These are phyloP conservation scores for Cydonia oblonga DNA, from an alignment of 331 rosid species.

Conservation along the genomic window DNA sequence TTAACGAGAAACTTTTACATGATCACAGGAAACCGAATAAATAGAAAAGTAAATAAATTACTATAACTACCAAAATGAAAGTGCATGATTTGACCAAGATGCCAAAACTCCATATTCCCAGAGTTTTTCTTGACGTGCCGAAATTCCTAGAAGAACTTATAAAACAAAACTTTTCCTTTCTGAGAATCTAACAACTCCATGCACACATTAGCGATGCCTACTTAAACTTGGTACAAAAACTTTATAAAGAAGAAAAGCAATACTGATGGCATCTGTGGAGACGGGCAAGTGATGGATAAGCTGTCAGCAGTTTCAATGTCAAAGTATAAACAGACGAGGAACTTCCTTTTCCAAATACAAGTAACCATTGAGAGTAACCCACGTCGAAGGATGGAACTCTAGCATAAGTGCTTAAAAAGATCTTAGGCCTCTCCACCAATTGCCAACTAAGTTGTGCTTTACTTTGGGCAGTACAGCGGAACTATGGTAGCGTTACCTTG, in stretches of 20 bases:
- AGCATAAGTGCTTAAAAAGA: too few relatives aligned
- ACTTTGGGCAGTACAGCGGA: neutral
- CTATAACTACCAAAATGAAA: neutral
- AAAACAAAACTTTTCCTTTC: neutral
- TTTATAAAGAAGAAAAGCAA: neutral
- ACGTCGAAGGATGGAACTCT: too few relatives aligned
- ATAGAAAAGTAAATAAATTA: neutral
- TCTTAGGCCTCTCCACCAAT: too few relatives aligned
- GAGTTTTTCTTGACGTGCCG: neutral
- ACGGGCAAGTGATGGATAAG: neutral
- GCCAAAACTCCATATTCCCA: neutral
- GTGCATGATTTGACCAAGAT: neutral
- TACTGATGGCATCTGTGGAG: neutral
- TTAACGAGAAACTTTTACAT: neutral
- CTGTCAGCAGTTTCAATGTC: neutral
- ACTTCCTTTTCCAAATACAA: neutral
- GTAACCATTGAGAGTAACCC: neutral
- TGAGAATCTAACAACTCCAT: neutral
- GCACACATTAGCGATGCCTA: neutral
- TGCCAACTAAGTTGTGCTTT: neutral
- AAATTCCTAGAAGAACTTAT: neutral
- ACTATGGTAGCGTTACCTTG: neutral
- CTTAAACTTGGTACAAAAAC: neutral
- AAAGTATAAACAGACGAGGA: neutral
- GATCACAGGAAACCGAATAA: neutral